These are phyloP conservation scores for Asparagopsis taxiformis DNA, from an alignment of 31 red algal genomes.

Conservation along the genomic window DNA sequence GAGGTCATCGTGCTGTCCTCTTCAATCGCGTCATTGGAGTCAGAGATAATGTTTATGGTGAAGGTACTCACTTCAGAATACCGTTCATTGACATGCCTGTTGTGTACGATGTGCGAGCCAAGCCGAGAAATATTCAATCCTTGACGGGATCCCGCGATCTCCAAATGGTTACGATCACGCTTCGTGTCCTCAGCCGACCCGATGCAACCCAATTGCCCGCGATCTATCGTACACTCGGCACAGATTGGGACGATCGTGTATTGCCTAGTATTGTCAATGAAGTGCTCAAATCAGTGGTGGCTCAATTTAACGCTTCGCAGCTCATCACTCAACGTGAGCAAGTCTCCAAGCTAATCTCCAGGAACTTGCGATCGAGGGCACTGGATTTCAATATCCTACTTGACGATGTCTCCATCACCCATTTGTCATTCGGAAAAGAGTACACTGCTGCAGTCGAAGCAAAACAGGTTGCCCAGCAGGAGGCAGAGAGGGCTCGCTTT, in stretches of 20 bases:
- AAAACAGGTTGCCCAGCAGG: constrained; percentile 98
- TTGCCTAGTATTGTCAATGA: constrained; percentile 95
- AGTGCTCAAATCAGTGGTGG: constrained; percentile 90
- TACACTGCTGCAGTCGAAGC: constrained; percentile 95
- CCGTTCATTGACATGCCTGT: constrained; percentile 92
- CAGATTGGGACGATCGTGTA: constrained; percentile 95
- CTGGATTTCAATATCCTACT: constrained; percentile 85
- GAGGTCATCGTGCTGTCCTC: constrained; percentile 92
- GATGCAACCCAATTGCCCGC: constrained; percentile 68
- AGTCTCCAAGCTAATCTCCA: constrained; percentile 76
- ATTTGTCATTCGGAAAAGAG: constrained; percentile 96
- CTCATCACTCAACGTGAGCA: constrained; percentile 96
- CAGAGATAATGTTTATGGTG: constrained; percentile 72
- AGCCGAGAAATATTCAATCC: constrained; percentile 86
- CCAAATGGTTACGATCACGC: constrained; percentile 96
- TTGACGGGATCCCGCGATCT: constrained; percentile 92
- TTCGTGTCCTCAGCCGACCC: constrained; percentile 87
- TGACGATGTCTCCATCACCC: constrained; percentile 98
- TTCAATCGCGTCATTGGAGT: constrained; percentile 93
- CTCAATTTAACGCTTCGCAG: constrained; percentile 96
- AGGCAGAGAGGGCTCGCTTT: constrained; percentile 92
- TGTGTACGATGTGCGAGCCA: constrained; percentile 94
- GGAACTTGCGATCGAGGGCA: constrained; percentile 69
- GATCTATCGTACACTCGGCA: constrained; percentile 85
- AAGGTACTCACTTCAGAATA: constrained; percentile 94